phyloP scores from a whole-genome alignment of 805 yeast genomes.

The Candida sphagnicola region DNA sequence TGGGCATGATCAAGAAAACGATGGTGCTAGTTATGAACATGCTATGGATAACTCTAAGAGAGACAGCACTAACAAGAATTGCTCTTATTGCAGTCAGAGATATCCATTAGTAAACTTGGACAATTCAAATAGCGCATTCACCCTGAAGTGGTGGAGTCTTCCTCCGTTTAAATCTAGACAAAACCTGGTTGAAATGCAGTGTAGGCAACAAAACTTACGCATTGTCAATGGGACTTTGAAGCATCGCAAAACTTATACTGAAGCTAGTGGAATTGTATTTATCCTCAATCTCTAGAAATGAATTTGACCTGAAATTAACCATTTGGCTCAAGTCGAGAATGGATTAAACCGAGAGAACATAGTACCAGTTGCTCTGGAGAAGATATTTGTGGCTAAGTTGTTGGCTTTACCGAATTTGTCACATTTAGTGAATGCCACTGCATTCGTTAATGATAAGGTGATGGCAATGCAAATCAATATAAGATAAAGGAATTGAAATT shows the following conservation, averaged over 20 bases:
- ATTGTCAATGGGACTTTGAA: constrained; percentile 7
- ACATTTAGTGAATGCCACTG: constrained; percentile 87
- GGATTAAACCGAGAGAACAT: constrained; percentile 47
- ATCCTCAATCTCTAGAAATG: neutral
- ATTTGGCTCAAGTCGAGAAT: constrained; percentile 12
- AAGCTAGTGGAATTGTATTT: constrained; percentile 5
- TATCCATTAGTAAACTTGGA: too few relatives aligned
- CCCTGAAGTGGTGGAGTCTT: too few relatives aligned
- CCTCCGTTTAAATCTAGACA: too few relatives aligned
- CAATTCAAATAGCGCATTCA: too few relatives aligned
- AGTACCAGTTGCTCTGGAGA: constrained; percentile 49
- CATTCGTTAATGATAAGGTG: constrained; percentile 72
- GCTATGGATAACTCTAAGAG: neutral
- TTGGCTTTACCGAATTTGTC: constrained; percentile 89
- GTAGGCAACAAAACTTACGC: neutral
- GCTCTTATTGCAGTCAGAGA: too few relatives aligned
- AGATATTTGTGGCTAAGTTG: constrained; percentile 53
- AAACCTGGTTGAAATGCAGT: neutral
- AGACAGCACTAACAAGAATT: too few relatives aligned
- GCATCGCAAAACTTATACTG: constrained; percentile 8
- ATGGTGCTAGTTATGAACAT: neutral
- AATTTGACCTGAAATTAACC: too few relatives aligned
- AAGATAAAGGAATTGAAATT: constrained; percentile 67
- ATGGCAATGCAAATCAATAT: constrained; percentile 64
- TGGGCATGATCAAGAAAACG: neutral